Percentiles rank a stretch among this genome's conserved stretches.
These are phyloP conservation scores for Taiwanofungus camphoratus DNA, from an alignment of 1,284 basidiomycete species.

Conservation along the genomic window DNA sequence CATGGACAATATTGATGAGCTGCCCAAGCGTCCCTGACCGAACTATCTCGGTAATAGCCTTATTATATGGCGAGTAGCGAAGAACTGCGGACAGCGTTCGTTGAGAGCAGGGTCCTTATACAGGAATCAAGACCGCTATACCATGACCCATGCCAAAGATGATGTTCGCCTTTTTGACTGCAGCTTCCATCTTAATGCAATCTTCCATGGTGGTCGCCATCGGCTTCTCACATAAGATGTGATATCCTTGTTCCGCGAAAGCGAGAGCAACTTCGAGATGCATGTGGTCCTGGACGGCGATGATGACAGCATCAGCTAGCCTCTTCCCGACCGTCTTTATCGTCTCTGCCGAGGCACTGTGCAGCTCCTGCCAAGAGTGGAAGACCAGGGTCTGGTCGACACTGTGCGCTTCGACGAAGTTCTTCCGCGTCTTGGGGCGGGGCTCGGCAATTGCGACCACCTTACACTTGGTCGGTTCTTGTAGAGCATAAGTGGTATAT, in stretches of 20 bases:
- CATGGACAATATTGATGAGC: conserved; percentile 72
- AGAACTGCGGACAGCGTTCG: conserved; percentile 51
- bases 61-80: conserved; percentile 79
- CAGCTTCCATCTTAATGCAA: conserved; percentile 70
- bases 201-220: conserved; percentile 76
- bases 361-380: conserved; percentile 65
- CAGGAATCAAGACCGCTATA: conserved; percentile 20
- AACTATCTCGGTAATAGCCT: conserved; percentile 63
- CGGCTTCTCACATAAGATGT: conserved; percentile 87
- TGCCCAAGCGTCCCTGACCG: conserved; percentile 68
- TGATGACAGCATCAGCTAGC: conserved; percentile 74
- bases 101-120: conserved; percentile 4
- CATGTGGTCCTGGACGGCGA: conserved; percentile 74
- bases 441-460: conserved; percentile 83
- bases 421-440: conserved; percentile 54
- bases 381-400: conserved; percentile 67
- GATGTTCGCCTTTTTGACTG: conserved; percentile 57
- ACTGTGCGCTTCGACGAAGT: conserved; percentile 49
- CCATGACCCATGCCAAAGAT: conserved; percentile 87
- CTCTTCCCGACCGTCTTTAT: conserved; percentile 56
- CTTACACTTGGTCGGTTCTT: conserved; percentile 58
- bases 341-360: conserved; percentile 59
- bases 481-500: conserved; percentile 62
- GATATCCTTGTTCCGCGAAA: conserved; percentile 76
- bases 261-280: conserved; percentile 69